Evolutionary conservation across 1,284 basidiomycete genomes (phyloP).

Genomic region (Fomitiporia mediterranea): DNA sequence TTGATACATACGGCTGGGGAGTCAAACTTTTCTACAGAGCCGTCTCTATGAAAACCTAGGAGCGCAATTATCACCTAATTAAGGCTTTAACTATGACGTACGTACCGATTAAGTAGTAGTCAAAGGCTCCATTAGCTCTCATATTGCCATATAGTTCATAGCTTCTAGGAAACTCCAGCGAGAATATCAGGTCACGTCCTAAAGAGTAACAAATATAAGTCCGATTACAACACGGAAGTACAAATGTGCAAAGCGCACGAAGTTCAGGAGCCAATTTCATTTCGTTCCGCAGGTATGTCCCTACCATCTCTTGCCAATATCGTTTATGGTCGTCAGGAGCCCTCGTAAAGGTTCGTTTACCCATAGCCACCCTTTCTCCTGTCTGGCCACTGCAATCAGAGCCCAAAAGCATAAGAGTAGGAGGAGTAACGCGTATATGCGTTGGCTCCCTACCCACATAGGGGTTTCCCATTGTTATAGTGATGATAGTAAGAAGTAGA

Average conservation of each 20-base stretch:
- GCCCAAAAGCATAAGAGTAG: neutral
- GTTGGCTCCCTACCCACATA: neutral
- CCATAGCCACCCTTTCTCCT: neutral
- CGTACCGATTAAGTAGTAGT: constrained; percentile 5
- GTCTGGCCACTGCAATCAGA: neutral
- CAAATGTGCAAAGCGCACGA: neutral
- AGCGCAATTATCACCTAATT: neutral
- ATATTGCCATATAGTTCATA: constrained; percentile 4
- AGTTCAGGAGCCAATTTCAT: neutral
- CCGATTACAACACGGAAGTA: neutral
- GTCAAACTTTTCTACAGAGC: neutral
- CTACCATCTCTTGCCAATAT: constrained; percentile 9
- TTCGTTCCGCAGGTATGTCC: constrained; percentile 8
- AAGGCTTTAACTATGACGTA: neutral
- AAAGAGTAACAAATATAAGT: neutral
- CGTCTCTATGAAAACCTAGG: neutral
- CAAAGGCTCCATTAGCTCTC: neutral
- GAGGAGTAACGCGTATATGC: neutral
- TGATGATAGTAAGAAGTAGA: too few relatives aligned
- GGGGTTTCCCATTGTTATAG: neutral
- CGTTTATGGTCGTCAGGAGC: neutral
- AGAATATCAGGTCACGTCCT: neutral
- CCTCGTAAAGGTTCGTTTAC: neutral
- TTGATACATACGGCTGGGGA: neutral
- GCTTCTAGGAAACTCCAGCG: constrained; percentile 2